A percentile compares a stretch with the other conserved stretches of the same genome.
Evolutionary conservation across 2,329 filamentous ascomycete genomes (phyloP).

Genomic region (Ceratocystiopsis brevicomis): DNA sequence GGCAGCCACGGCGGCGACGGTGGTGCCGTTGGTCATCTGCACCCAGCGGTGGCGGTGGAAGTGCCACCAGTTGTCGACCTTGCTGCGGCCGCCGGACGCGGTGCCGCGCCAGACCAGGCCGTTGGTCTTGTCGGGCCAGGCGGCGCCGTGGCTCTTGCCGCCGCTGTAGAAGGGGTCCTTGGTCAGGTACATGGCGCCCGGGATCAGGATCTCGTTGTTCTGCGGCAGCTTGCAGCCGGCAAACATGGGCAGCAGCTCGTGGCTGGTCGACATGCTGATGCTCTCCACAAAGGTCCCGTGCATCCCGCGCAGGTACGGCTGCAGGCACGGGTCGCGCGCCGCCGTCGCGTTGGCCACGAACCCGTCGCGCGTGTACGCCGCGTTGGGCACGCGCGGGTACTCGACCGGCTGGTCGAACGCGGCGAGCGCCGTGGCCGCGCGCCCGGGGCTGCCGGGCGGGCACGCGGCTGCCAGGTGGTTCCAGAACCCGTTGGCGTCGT

Average conservation of each 20-base stretch:
- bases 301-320: constrained; percentile 24
- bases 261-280: constrained; percentile 27
- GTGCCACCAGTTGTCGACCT: constrained; percentile 39
- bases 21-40: constrained; percentile 46
- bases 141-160: constrained; percentile 29
- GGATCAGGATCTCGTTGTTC: constrained; percentile 43
- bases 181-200: constrained; percentile 41
- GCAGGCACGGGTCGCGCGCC: constrained; percentile 34
- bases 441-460: constrained; percentile 30
- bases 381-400: constrained; percentile 4
- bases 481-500: constrained; percentile 35
- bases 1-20: constrained; percentile 28
- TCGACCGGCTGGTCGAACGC: constrained; percentile 13
- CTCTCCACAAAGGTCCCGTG: constrained; percentile 37
- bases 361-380: constrained; percentile 18
- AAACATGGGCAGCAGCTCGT: constrained; percentile 36
- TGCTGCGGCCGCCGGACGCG: constrained; percentile 37
- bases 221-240: constrained; percentile 37
- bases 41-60: constrained; percentile 54
- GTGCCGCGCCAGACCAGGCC: constrained; percentile 44
- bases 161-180: constrained; percentile 39
- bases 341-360: constrained; percentile 37
- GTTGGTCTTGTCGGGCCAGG: constrained; percentile 39
- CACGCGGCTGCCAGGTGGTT: constrained; percentile 36
- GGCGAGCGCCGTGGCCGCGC: constrained; percentile 18